Evolutionary conservation across 2,329 filamentous ascomycete species (phyloP).

Genomic region (Teratosphaeria epicoccoides): DNA sequence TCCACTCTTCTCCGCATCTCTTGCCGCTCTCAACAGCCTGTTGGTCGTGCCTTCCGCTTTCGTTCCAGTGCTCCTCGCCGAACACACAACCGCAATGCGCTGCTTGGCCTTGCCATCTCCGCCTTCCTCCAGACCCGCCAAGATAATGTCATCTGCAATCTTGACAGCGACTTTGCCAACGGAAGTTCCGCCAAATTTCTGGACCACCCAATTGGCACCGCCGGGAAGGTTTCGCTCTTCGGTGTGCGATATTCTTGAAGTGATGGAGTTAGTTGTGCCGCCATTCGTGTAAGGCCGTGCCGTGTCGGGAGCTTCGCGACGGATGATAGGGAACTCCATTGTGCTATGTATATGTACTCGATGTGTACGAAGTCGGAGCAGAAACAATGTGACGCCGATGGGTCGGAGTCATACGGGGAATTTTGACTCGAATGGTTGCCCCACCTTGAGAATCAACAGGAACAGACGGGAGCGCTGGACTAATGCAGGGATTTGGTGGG

Average conservation of each 20-base stretch:
- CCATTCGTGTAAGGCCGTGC: background rate
- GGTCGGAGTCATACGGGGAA: background rate
- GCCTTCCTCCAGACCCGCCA: constrained; percentile 41
- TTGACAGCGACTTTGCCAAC: constrained; percentile 78
- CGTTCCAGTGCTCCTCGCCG: constrained; percentile 84
- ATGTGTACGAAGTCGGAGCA: background rate
- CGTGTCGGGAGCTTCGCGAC: constrained; percentile 4
- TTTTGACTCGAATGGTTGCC: background rate
- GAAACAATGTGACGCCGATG: background rate
- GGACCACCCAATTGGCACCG: constrained; percentile 62
- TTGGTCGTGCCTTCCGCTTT: constrained; percentile 94
- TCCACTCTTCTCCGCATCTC: constrained; percentile 31
- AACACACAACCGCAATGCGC: constrained; percentile 86
- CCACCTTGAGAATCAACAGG: background rate
- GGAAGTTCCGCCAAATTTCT: constrained; percentile 92
- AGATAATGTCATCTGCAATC: constrained; percentile 52
- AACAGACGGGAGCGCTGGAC: background rate
- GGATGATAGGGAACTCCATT: constrained; percentile 9
- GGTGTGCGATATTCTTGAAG: constrained; percentile 27
- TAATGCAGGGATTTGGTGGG: background rate
- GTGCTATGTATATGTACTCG: background rate
- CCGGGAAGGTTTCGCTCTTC: constrained; percentile 40
- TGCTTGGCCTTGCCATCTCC: constrained; percentile 30
- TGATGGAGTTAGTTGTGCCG: background rate
- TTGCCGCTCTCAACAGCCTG: constrained; percentile 44